Evolutionary conservation across 208 protist genomes (phyloP), one percentile per base, ranked within the genome.

Genomic region (Naegleria lovaniensis): DNA sequence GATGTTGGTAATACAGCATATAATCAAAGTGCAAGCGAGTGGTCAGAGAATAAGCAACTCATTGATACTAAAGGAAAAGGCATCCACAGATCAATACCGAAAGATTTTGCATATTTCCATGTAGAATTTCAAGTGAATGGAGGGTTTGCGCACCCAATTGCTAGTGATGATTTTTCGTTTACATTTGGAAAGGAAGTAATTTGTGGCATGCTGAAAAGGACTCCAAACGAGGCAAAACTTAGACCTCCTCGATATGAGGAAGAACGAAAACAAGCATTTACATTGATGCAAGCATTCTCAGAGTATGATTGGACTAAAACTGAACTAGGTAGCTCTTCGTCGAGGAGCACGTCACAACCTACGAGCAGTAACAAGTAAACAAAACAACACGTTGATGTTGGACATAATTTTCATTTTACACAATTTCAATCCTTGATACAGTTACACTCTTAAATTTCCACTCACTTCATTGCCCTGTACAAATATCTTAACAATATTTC

Each of bases 401-500:
- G n/a, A n/a, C n/a, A n/a, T n/a, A n/a, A n/a, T n/a, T n/a, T n/a
- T n/a, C n/a, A n/a, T n/a, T n/a, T n/a, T n/a, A n/a, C n/a, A n/a
- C n/a, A n/a, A n/a, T n/a, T n/a, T n/a, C n/a, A n/a, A n/a, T n/a
- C n/a, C n/a, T n/a, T n/a, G n/a, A n/a, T n/a, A n/a, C 7, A 67
- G 1, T 67, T 67, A 67, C 3, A 22, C 55, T 67, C 13, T 15
- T 13, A 67, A 19, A 4, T 67, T 67, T 67, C 3, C 1, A 3
- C 19, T 93, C 11, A 97, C 95, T 5, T 94, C 90, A 40, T 90
- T 90, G 16, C 95, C 96, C 36, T 88, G 93, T 16, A 97, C 95
- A 87, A 93, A 96, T 0, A 95, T 95, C 58, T 93, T 75, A 0
- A 91, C 75, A 89, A 97, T 93, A 91, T 96, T 96, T 85, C 92